Percentiles rank a stretch among this genome's conserved stretches.
Conservation (phyloP, 169 alveolate genomes). For the Plasmodium knowlesi region DNA sequence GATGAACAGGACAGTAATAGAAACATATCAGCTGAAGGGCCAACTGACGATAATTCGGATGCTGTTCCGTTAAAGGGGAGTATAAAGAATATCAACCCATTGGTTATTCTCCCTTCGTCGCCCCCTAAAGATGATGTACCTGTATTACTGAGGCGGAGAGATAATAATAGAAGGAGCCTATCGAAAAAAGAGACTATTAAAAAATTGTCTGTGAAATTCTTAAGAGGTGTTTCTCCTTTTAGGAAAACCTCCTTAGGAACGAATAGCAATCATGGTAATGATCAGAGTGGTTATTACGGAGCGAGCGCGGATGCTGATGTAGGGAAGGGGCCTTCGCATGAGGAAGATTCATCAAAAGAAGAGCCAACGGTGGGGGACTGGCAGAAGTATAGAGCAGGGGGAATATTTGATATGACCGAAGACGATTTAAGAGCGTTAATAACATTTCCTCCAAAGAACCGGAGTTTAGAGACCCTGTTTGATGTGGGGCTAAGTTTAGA, state of each 20-base stretch:
- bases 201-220: background rate
- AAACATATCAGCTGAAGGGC: background rate
- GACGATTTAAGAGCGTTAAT: background rate
- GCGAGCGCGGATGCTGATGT: background rate
- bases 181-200: background rate
- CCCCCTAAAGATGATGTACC: background rate
- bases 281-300: background rate
- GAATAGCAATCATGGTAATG: background rate
- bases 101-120: background rate
- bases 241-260: background rate
- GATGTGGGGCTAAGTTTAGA: background rate
- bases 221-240: background rate
- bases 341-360: background rate
- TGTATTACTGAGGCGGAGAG: background rate
- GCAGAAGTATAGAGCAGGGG: conserved; percentile 3
- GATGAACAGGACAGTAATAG: background rate
- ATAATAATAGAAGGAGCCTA: background rate
- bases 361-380: background rate
- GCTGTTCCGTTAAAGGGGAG: background rate
- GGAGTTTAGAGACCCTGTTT: background rate
- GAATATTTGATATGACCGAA: conserved; percentile 13
- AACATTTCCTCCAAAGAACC: background rate
- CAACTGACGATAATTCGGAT: background rate
- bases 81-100: background rate
- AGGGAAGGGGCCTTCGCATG: background rate